These are phyloP conservation scores for Cryptococcus depauperatus DNA, from an alignment of 1,284 basidiomycete species.

Conservation along the genomic window DNA sequence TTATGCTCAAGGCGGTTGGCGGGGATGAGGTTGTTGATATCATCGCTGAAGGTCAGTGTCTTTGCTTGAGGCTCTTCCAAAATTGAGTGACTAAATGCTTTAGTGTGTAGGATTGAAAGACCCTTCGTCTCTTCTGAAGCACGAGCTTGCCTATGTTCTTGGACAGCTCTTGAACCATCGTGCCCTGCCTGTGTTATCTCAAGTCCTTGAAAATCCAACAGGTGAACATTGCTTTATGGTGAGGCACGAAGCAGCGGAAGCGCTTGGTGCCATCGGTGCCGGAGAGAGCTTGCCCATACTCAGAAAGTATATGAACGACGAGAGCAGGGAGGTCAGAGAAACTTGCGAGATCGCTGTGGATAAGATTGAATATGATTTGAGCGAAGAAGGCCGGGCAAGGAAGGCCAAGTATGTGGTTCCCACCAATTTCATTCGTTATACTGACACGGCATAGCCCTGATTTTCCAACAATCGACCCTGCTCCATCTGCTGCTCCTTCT, in stretches of 20 bases:
- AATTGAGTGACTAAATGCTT: background rate
- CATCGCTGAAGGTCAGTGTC: slow-evolving; percentile 65
- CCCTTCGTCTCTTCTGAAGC: slow-evolving; percentile 84
- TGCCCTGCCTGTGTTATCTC: slow-evolving; percentile 72
- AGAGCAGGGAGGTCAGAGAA: slow-evolving; percentile 77
- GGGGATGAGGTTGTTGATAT: slow-evolving; percentile 69
- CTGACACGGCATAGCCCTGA: slow-evolving; percentile 50
- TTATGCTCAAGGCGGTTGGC: slow-evolving; percentile 79
- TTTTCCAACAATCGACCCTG: slow-evolving; percentile 86
- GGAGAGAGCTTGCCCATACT: slow-evolving; percentile 62
- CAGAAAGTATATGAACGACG: slow-evolving; percentile 60
- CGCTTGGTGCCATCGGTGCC: slow-evolving; percentile 87
- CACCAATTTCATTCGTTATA: background rate
- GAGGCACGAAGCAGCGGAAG: slow-evolving; percentile 97
- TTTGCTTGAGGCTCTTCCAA: background rate
- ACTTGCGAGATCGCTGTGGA: slow-evolving; percentile 96
- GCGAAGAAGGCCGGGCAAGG: slow-evolving; percentile 44
- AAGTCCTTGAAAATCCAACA: slow-evolving; percentile 61
- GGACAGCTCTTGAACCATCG: slow-evolving; percentile 73
- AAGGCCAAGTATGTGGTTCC: slow-evolving; percentile 34
- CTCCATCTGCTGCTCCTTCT: slow-evolving; percentile 53
- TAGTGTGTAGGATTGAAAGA: slow-evolving; percentile 69
- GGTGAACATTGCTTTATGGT: slow-evolving; percentile 68
- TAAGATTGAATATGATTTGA: slow-evolving; percentile 87
- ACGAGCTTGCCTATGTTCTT: slow-evolving; percentile 94